Conservation (phyloP, 495 filamentous ascomycete species). For the Talaromyces borbonicus region DNA sequence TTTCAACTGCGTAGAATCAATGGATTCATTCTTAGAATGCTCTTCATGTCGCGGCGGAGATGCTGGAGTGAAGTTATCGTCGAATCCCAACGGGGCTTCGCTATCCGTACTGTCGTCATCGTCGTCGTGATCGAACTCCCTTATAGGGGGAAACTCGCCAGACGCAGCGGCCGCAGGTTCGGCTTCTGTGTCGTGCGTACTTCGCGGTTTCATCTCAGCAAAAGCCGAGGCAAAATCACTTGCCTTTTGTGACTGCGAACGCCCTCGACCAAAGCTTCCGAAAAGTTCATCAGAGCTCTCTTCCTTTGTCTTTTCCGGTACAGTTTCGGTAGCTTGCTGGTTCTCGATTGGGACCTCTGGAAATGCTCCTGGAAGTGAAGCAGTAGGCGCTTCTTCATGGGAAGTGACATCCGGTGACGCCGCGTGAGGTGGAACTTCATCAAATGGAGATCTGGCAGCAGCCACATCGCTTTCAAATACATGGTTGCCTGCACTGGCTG, state of each 20-base stretch:
- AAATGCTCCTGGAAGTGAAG: not conserved
- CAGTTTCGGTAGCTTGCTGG: conserved; percentile 11
- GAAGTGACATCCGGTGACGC: conserved; percentile 7
- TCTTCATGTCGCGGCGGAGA: conserved; percentile 45
- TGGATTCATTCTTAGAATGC: conserved; percentile 19
- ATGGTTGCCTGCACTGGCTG: not conserved
- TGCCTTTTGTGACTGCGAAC: conserved; percentile 49
- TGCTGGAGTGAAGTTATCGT: conserved; percentile 77
- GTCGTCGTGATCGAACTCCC: conserved; percentile 66
- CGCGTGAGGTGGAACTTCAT: conserved; percentile 27
- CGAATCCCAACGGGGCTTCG: conserved; percentile 65
- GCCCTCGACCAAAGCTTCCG: conserved; percentile 43
- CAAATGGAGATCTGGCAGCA: conserved; percentile 28
- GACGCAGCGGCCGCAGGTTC: conserved; percentile 23
- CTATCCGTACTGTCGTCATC: conserved; percentile 67
- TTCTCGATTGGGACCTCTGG: conserved; percentile 1
- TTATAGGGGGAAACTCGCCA: conserved; percentile 88
- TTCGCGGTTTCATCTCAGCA: conserved; percentile 28
- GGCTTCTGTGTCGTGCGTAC: conserved; percentile 11
- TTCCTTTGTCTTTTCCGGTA: conserved; percentile 20
- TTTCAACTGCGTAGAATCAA: conserved; percentile 31
- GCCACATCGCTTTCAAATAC: conserved; percentile 14
- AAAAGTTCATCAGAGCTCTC: conserved; percentile 44
- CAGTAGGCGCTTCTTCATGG: conserved; percentile 3
- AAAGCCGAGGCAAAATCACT: conserved; percentile 42